A percentile compares a stretch with the other conserved stretches of the same genome.
Conservation (phyloP, 78 protist species). For the Dictyostelium brefeldianum region DNA sequence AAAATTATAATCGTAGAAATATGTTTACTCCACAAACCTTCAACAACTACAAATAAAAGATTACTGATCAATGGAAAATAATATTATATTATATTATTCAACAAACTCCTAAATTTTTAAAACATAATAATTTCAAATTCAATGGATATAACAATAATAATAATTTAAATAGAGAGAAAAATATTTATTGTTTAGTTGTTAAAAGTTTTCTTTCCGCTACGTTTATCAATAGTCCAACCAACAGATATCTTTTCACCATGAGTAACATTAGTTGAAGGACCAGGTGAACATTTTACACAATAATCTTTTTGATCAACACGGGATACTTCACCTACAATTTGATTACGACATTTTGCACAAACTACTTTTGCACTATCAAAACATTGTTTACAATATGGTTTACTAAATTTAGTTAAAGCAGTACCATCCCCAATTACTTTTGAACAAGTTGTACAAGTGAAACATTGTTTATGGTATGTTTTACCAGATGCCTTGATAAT, state of each 20-base stretch:
- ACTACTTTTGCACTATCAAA: neutral
- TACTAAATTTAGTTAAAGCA: constrained; percentile 19
- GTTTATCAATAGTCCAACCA: constrained; percentile 33
- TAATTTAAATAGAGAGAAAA: too few relatives aligned
- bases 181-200: neutral
- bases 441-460: constrained; percentile 9
- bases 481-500: constrained; percentile 19
- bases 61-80: too few relatives aligned
- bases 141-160: too few relatives aligned
- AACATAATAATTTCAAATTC: too few relatives aligned
- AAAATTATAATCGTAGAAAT: too few relatives aligned
- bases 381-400: constrained; percentile 49
- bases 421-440: constrained; percentile 21
- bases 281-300: constrained; percentile 50
- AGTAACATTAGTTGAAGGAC: neutral
- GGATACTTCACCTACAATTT: constrained; percentile 5
- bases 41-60: too few relatives aligned
- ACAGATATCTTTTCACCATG: constrained; percentile 13
- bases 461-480: constrained; percentile 40
- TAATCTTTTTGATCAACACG: constrained; percentile 7
- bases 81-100: too few relatives aligned
- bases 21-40: too few relatives aligned
- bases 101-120: too few relatives aligned
- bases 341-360: constrained; percentile 43
- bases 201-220: constrained; percentile 35